Evolutionary conservation across 2,329 filamentous ascomycete species (phyloP).

Genomic region (Colletotrichum chlorophyti): DNA sequence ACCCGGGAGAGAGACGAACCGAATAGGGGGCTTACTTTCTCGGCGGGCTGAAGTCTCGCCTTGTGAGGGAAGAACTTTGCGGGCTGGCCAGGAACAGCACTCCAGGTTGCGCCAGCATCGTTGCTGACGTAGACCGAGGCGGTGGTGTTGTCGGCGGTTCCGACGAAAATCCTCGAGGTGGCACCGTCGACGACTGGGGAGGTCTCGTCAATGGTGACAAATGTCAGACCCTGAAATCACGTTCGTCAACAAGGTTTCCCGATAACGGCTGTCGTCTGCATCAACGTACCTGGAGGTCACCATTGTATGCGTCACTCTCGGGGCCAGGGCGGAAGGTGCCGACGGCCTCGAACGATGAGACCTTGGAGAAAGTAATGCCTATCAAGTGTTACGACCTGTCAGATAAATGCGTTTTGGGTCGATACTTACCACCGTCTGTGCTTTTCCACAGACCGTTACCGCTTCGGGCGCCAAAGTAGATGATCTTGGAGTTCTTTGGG

Average conservation of each 20-base stretch:
- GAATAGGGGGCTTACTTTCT: no score
- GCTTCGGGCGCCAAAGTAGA: conserved; percentile 65
- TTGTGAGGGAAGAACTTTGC: conserved; percentile 61
- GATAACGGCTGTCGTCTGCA: not conserved
- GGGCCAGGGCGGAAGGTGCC: conserved; percentile 56
- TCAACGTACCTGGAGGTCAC: conserved; percentile 41
- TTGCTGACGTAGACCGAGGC: conserved; percentile 60
- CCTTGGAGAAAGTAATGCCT: conserved; percentile 51
- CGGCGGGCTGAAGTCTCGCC: conserved; percentile 53
- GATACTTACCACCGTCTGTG: conserved; percentile 59
- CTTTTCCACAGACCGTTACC: conserved; percentile 66
- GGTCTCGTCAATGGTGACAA: conserved; percentile 62
- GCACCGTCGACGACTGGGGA: conserved; percentile 51
- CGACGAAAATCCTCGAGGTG: conserved; percentile 63
- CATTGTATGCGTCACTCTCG: conserved; percentile 49
- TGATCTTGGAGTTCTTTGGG: conserved; percentile 60
- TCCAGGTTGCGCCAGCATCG: conserved; percentile 61
- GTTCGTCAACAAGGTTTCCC: conserved; percentile 24
- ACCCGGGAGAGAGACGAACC: no score
- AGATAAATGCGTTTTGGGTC: conserved; percentile 43
- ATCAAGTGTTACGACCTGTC: not conserved
- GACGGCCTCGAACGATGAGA: conserved; percentile 59
- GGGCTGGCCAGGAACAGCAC: conserved; percentile 56
- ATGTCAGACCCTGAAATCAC: conserved; percentile 49
- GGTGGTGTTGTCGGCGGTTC: conserved; percentile 58